Percentiles rank a stretch among this genome's conserved stretches.
These are phyloP conservation scores for Phyllosticta ampelicida DNA, from an alignment of 2,329 filamentous ascomycete species.

Conservation along the genomic window DNA sequence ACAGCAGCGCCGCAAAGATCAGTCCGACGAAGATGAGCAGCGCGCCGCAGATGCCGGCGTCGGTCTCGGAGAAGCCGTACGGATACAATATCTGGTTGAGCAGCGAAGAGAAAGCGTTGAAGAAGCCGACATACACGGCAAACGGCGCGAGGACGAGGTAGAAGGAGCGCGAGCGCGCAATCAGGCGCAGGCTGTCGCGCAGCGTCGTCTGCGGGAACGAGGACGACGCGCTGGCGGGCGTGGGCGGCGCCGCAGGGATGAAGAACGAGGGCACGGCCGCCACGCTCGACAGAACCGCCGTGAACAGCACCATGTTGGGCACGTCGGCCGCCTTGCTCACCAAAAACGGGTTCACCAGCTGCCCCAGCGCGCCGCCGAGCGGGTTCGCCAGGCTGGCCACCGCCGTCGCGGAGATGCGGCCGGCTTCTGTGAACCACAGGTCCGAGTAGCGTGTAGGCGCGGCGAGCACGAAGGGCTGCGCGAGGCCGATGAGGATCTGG, in stretches of 20 bases:
- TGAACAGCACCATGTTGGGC: slow-evolving; percentile 73
- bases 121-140: slow-evolving; percentile 75
- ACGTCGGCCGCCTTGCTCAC: slow-evolving; percentile 53
- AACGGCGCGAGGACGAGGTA: slow-evolving; percentile 78
- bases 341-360: slow-evolving; percentile 75
- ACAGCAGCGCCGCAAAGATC: slow-evolving; percentile 61
- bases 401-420: slow-evolving; percentile 79
- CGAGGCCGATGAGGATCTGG: slow-evolving; percentile 78
- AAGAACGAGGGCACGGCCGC: slow-evolving; percentile 68
- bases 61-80: slow-evolving; percentile 70
- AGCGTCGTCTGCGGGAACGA: slow-evolving; percentile 44
- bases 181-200: slow-evolving; percentile 38
- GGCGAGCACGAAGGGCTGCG: slow-evolving; percentile 84
- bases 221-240: slow-evolving; percentile 61
- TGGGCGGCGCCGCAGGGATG: slow-evolving; percentile 56
- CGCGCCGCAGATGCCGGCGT: slow-evolving; percentile 83
- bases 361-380: slow-evolving; percentile 70
- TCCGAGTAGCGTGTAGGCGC: slow-evolving; percentile 88
- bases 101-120: slow-evolving; percentile 82
- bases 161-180: slow-evolving; percentile 54
- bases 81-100: slow-evolving; percentile 84
- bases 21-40: slow-evolving; percentile 84
- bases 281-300: slow-evolving; percentile 65
- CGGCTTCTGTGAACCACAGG: slow-evolving; percentile 81
- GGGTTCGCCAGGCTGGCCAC: slow-evolving; percentile 79